A percentile compares a stretch with the other conserved stretches of the same genome.
Conservation (phyloP, 768 basidiomycete species). For the Amanita fuliginea region DNA sequence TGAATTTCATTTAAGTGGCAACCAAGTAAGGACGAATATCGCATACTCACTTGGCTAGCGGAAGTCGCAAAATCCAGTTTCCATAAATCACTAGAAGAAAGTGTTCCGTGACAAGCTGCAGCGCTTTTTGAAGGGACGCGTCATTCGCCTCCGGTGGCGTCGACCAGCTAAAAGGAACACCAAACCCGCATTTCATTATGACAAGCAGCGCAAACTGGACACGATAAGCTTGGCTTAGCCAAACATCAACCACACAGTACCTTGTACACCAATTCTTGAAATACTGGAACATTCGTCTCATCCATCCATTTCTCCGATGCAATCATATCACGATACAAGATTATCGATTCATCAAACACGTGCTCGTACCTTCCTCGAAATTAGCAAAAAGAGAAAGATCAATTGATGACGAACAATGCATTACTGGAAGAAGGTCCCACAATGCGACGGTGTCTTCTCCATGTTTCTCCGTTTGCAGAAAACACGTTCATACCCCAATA, state of each 20-base stretch:
- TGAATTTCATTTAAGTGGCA: not conserved
- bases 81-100: slow-evolving; percentile 10
- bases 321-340: slow-evolving; percentile 30
- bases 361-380: slow-evolving; percentile 22
- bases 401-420: slow-evolving; percentile 19
- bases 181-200: slow-evolving; percentile 36
- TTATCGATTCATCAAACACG: slow-evolving; percentile 28
- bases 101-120: slow-evolving; percentile 22
- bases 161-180: slow-evolving; percentile 30
- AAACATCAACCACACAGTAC: slow-evolving; percentile 12
- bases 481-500: slow-evolving; percentile 35
- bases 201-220: slow-evolving; percentile 29
- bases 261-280: slow-evolving; percentile 26
- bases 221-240: not conserved
- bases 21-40: not conserved
- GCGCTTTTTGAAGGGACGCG: slow-evolving; percentile 28
- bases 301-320: slow-evolving; percentile 22
- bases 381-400: slow-evolving; percentile 1
- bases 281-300: slow-evolving; percentile 16
- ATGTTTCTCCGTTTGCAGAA: slow-evolving; percentile 30
- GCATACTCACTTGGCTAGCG: slow-evolving; percentile 22
- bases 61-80: slow-evolving; percentile 1
- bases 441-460: slow-evolving; percentile 35
- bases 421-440: slow-evolving; percentile 34
- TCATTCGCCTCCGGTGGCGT: slow-evolving; percentile 24